Evolutionary conservation across 1,284 basidiomycete species (phyloP), one percentile per base, ranked within the genome.

Genomic region (Ceratorhiza oryzae-sativae): DNA sequence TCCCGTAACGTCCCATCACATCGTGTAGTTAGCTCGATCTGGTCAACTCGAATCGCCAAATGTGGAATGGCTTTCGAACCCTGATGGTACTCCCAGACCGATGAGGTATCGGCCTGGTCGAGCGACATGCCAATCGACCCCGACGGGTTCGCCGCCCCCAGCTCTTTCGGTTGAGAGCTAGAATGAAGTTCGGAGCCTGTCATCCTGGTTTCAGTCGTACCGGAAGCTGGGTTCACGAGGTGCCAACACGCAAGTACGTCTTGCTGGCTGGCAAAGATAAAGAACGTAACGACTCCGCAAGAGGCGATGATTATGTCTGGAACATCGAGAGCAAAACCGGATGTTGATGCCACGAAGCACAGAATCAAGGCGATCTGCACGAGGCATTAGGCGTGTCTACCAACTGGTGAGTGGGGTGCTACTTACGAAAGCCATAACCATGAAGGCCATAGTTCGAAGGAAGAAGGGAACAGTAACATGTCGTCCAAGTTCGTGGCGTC

Each of bases 221-320:
- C 13, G 3, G 34, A 20, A 13, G n/a, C 41, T 3, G 56, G 34
- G 6, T n/a, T 30, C 34, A 41, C 34, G 56, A 59, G 27, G 6
- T 39, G n/a, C 63, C 63, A 67, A 30, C 27, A 49, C 36, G 55
- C 51, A 12, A 67, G 51, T 10, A 67, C 63, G 27, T 67, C 63
- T 36, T 18, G 23, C n/a, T 67, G 63, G 39, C 63, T 67, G 20
- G 49, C 48, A 30, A 67, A 67, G 36, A 67, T 67, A 4, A 67
- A 15, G 51, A 67, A 67, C 8, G 36, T 55, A 23, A 67, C 48
- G 8, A 39, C 34, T 20, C 63, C 63, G 25, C 32, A 23, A 15
- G 51, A 67, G n/a, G 63, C 18, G 30, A 67, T 67, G 36, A 67
- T 53, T 13, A 67, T 42, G 23, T 67, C 63, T 15, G 63, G 63